Evolutionary conservation across 768 basidiomycete genomes (phyloP).

Genomic region (Amanita fuliginea): DNA sequence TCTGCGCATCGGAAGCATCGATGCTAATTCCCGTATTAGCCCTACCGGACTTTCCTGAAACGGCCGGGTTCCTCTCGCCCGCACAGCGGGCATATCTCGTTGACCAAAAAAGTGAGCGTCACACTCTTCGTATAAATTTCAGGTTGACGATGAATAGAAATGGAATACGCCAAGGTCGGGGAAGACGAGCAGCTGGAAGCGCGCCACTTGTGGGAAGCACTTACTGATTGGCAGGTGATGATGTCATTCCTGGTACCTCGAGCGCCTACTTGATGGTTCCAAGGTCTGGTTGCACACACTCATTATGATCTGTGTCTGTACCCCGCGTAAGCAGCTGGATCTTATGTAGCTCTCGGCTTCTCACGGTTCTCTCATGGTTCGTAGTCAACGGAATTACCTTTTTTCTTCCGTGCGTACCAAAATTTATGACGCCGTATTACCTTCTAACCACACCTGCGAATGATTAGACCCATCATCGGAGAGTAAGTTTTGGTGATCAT

Average conservation of each 20-base stretch:
- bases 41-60: constrained; percentile 49
- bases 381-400: constrained; percentile 61
- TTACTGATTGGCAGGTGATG: constrained; percentile 53
- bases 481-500: constrained; percentile 17
- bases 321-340: constrained; percentile 42
- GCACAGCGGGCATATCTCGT: constrained; percentile 47
- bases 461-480: constrained; percentile 45
- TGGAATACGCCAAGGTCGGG: constrained; percentile 45
- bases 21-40: constrained; percentile 21
- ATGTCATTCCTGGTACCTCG: neutral
- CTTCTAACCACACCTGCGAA: constrained; percentile 25
- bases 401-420: constrained; percentile 53
- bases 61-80: constrained; percentile 48
- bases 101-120: constrained; percentile 39
- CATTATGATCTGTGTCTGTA: constrained; percentile 46
- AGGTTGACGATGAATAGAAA: constrained; percentile 18
- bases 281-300: constrained; percentile 45
- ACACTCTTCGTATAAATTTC: neutral
- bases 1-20: neutral
- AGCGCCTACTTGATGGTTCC: constrained; percentile 23
- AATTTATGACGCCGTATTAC: neutral
- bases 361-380: constrained; percentile 12
- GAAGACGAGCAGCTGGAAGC: constrained; percentile 52
- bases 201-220: constrained; percentile 23
- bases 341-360: neutral